These are phyloP conservation scores for Annulohypoxylon maeteangense DNA, from an alignment of 495 filamentous ascomycete genomes.

Conservation along the genomic window DNA sequence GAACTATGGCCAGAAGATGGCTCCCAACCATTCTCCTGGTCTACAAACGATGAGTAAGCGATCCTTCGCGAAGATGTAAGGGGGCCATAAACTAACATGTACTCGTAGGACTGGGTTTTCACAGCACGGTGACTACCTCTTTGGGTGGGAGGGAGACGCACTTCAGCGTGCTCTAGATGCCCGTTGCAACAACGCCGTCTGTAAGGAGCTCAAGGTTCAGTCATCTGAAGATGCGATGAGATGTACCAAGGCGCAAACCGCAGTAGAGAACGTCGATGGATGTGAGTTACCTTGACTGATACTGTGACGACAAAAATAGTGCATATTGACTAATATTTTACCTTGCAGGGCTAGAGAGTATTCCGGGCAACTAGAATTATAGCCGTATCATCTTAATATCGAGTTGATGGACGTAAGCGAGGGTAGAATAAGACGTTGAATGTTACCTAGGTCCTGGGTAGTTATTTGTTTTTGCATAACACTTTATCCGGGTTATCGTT, in stretches of 20 bases:
- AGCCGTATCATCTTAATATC: too few relatives aligned
- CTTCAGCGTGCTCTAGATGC: constrained; percentile 52
- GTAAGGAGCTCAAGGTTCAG: constrained; percentile 49
- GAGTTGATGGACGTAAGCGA: not conserved
- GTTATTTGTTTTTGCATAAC: too few relatives aligned
- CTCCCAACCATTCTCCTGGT: constrained; percentile 59
- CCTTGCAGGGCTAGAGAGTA: constrained; percentile 29
- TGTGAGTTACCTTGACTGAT: constrained; percentile 36
- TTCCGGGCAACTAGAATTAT: constrained; percentile 19
- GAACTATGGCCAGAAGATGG: constrained; percentile 54
- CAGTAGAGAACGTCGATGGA: constrained; percentile 50
- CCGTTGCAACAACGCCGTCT: constrained; percentile 48
- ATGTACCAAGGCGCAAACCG: constrained; percentile 51
- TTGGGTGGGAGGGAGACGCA: constrained; percentile 49
- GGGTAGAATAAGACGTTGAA: not conserved
- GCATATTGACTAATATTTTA: constrained; percentile 1
- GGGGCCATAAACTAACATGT: not conserved
- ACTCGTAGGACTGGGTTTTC: constrained; percentile 44
- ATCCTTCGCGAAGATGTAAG: not conserved
- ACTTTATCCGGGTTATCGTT: too few relatives aligned
- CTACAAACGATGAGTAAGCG: constrained; percentile 52
- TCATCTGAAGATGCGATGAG: constrained; percentile 47
- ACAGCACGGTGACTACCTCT: constrained; percentile 53
- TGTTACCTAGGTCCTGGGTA: too few relatives aligned
- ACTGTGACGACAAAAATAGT: not conserved